These are phyloP conservation scores for Ceriops decandra DNA, from an alignment of 345 rosid genomes.

Conservation along the genomic window DNA sequence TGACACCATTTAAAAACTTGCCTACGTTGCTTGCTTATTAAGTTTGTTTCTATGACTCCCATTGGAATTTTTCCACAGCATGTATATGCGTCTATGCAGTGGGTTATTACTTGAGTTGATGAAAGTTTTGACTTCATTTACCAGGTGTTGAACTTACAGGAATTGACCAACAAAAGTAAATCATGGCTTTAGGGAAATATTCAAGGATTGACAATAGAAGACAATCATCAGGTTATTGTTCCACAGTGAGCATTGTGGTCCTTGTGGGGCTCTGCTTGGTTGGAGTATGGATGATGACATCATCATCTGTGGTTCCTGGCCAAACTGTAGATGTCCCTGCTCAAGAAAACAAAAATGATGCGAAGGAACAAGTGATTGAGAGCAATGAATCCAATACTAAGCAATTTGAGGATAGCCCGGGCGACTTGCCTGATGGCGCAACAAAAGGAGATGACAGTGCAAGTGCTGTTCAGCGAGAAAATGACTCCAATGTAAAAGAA, in stretches of 20 bases:
- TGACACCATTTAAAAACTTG: no score
- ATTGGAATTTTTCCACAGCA: no score
- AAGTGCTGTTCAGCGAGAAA: slow-evolving; percentile 26
- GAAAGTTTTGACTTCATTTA: not conserved
- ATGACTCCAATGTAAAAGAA: slow-evolving; percentile 29
- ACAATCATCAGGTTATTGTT: slow-evolving; percentile 66
- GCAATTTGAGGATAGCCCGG: slow-evolving; percentile 56
- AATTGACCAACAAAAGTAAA: slow-evolving; percentile 10
- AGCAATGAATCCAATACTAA: slow-evolving; percentile 23
- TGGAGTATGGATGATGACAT: slow-evolving; percentile 96
- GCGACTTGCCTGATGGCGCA: slow-evolving; percentile 61
- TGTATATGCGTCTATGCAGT: no score
- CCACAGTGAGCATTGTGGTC: slow-evolving; percentile 69
- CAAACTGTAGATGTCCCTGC: slow-evolving; percentile 53
- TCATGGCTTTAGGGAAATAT: slow-evolving; percentile 76
- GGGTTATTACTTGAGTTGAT: not conserved
- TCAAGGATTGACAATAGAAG: slow-evolving; percentile 66
- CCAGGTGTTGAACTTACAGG: slow-evolving; percentile 10
- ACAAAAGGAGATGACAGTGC: slow-evolving; percentile 50
- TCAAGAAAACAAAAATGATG: slow-evolving; percentile 54
- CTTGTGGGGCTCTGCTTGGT: slow-evolving; percentile 91
- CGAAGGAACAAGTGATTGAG: slow-evolving; percentile 43
- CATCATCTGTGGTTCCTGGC: slow-evolving; percentile 65
- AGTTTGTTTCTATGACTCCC: no score
- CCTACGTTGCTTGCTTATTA: no score